phyloP scores from a whole-genome alignment of 768 basidiomycete genomes.

The Termitomyces sp. region DNA sequence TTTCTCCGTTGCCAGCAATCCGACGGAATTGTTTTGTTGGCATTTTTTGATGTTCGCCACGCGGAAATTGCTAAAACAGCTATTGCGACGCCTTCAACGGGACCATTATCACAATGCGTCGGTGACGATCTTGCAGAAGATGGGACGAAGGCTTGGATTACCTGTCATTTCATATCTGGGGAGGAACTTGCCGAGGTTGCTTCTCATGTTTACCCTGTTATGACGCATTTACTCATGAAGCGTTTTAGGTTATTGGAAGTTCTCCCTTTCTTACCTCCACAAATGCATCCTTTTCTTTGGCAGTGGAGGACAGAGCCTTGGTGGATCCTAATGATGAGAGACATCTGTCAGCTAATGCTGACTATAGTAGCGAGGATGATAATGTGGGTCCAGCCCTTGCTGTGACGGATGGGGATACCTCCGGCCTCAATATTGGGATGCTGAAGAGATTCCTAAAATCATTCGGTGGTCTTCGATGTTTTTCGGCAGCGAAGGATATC shows the following conservation, averaged over 20 bases:
- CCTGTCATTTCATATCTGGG: conserved; percentile 39
- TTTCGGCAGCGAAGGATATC: conserved; percentile 17
- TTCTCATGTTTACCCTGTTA: conserved; percentile 3
- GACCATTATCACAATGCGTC: conserved; percentile 23
- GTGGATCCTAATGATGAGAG: conserved; percentile 11
- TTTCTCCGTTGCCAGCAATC: conserved; percentile 44
- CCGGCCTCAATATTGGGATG: conserved; percentile 18
- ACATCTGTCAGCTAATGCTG: conserved; percentile 5
- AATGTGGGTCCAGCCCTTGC: neutral
- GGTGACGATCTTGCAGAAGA: conserved; percentile 19
- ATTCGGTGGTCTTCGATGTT: conserved; percentile 27
- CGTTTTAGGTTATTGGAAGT: conserved; percentile 44
- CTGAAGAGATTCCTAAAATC: conserved; percentile 28
- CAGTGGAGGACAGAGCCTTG: conserved; percentile 26
- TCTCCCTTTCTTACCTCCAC: conserved; percentile 45
- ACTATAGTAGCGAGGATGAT: conserved; percentile 5
- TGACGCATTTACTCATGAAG: conserved; percentile 4
- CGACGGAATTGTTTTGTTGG: conserved; percentile 48
- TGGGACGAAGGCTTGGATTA: conserved; percentile 22
- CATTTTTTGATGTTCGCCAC: conserved; percentile 57
- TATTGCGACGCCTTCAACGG: conserved; percentile 26
- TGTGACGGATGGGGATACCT: neutral
- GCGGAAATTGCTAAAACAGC: conserved; percentile 39
- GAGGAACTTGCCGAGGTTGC: conserved; percentile 41
- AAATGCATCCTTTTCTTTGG: conserved; percentile 47